Percentiles rank a stretch among this genome's conserved stretches.
phyloP scores from a whole-genome alignment of 108 stramenopile species.

The Cyclostephanos tholiformis region DNA sequence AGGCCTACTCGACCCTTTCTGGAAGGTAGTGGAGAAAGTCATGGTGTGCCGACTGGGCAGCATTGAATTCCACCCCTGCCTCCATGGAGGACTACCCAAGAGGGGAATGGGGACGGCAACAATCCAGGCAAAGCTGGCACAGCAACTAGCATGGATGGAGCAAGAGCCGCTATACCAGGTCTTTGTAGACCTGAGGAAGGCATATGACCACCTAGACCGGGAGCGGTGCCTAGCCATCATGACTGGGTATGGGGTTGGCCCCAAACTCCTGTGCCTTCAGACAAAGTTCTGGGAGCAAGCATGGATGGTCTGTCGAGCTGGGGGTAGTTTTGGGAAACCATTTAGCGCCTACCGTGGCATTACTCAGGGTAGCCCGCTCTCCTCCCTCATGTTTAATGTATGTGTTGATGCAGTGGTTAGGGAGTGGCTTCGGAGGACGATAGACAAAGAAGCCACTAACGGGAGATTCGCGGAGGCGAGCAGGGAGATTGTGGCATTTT shows the following conservation, averaged over 20 bases:
- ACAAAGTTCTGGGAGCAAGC: constrained; percentile 6
- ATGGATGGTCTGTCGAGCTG: too few species aligned
- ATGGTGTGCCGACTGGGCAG: neutral
- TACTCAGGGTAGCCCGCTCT: too few species aligned
- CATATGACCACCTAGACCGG: constrained; percentile 26
- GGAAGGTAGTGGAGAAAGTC: constrained; percentile 3
- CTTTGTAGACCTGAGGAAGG: constrained; percentile 28
- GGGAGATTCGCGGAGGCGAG: constrained; percentile 1
- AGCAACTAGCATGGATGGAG: constrained; percentile 13
- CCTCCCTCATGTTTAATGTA: too few species aligned
- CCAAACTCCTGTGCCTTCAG: constrained; percentile 7
- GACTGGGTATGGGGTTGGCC: constrained; percentile 24
- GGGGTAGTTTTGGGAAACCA: neutral
- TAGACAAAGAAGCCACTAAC: neutral
- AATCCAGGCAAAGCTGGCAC: constrained; percentile 24
- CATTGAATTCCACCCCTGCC: constrained; percentile 12
- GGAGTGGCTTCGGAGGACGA: too few species aligned
- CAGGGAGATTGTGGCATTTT: constrained; percentile 6
- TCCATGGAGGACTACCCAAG: constrained; percentile 6
- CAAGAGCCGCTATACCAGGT: constrained; percentile 12
- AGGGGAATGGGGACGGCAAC: constrained; percentile 25
- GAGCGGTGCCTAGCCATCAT: constrained; percentile 13
- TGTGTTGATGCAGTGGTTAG: too few species aligned
- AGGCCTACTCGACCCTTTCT: constrained; percentile 9
- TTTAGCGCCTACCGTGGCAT: too few species aligned